These are phyloP conservation scores for Cordyceps pruinosa DNA, from an alignment of 2,329 filamentous ascomycete genomes.

Conservation along the genomic window DNA sequence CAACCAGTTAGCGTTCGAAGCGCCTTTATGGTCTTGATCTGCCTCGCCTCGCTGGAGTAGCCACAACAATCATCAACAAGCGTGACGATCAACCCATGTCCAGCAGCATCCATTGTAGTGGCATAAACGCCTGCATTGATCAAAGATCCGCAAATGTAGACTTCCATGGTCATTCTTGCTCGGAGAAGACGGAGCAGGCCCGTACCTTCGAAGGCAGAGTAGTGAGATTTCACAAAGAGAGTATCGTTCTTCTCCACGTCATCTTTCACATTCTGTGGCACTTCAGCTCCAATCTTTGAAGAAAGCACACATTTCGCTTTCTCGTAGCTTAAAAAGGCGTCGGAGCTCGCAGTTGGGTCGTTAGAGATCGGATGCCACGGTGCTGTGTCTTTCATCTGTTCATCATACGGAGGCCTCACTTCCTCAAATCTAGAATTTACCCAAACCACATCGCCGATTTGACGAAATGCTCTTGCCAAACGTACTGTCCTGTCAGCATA, in stretches of 20 bases:
- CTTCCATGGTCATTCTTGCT: conserved; percentile 79
- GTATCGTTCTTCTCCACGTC: conserved; percentile 39
- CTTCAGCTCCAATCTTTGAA: conserved; percentile 32
- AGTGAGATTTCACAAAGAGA: conserved; percentile 63
- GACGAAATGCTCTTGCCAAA: conserved; percentile 67
- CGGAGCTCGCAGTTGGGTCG: conserved; percentile 22
- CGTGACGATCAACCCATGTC: conserved; percentile 80
- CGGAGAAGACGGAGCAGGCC: conserved; percentile 69
- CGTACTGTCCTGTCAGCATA: conserved; percentile 61
- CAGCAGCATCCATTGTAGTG: conserved; percentile 82
- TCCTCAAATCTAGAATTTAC: conserved; percentile 67
- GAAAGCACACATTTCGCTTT: conserved; percentile 3
- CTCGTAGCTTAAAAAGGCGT: conserved; percentile 39
- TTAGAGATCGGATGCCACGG: neutral
- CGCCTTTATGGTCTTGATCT: conserved; percentile 61
- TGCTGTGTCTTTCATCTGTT: neutral
- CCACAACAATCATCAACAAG: conserved; percentile 85
- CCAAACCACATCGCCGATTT: conserved; percentile 71
- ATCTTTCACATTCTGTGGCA: conserved; percentile 33
- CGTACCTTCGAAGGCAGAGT: conserved; percentile 78
- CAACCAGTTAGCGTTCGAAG: conserved; percentile 72
- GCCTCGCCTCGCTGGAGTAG: conserved; percentile 62
- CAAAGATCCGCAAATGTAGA: conserved; percentile 82
- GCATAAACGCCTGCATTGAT: conserved; percentile 87
- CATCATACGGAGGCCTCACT: conserved; percentile 1